These are phyloP conservation scores for Stereum hirsutum DNA, from an alignment of 1,284 basidiomycete genomes.

Conservation along the genomic window DNA sequence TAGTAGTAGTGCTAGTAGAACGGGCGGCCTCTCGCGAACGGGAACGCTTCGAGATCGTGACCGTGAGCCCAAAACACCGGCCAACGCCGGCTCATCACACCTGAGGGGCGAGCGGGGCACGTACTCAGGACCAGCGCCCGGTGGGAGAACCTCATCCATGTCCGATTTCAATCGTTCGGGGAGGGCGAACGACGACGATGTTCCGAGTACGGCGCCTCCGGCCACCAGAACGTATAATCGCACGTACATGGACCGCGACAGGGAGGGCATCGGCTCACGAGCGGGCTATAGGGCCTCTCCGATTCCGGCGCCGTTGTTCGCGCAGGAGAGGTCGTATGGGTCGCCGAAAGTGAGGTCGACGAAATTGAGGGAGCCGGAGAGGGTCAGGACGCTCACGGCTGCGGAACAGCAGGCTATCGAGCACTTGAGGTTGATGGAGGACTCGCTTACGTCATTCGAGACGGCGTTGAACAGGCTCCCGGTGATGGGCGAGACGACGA, in stretches of 20 bases:
- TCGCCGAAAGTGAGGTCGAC: constrained; percentile 10
- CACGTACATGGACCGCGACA: constrained; percentile 18
- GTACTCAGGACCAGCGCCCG: constrained; percentile 9
- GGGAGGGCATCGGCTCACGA: constrained; percentile 11
- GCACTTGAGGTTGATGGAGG: constrained; percentile 58
- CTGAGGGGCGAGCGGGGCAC: constrained; percentile 5
- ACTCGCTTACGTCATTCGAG: constrained; percentile 64
- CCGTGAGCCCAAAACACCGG: constrained; percentile 11
- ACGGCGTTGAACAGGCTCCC: constrained; percentile 44
- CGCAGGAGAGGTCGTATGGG: constrained; percentile 13
- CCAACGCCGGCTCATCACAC: constrained; percentile 3
- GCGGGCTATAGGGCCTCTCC: constrained; percentile 4
- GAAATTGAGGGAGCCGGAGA: no score
- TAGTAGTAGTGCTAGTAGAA: constrained; percentile 1
- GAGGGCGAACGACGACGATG: constrained; percentile 14
- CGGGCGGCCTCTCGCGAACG: constrained; percentile 4
- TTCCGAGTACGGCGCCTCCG: constrained; percentile 26
- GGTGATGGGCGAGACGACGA: constrained; percentile 29
- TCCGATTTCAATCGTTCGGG: constrained; percentile 22
- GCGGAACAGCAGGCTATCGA: constrained; percentile 29
- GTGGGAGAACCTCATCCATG: constrained; percentile 44
- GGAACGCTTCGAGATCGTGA: no score
- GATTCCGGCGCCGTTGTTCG: constrained; percentile 5
- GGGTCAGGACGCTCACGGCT: background rate
- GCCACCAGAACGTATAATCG: constrained; percentile 24